Percentiles rank a stretch among this genome's conserved stretches.
Evolutionary conservation across 192 early-diverging fungal genomes (phyloP).

Genomic region (Helicostylum pulchrum): DNA sequence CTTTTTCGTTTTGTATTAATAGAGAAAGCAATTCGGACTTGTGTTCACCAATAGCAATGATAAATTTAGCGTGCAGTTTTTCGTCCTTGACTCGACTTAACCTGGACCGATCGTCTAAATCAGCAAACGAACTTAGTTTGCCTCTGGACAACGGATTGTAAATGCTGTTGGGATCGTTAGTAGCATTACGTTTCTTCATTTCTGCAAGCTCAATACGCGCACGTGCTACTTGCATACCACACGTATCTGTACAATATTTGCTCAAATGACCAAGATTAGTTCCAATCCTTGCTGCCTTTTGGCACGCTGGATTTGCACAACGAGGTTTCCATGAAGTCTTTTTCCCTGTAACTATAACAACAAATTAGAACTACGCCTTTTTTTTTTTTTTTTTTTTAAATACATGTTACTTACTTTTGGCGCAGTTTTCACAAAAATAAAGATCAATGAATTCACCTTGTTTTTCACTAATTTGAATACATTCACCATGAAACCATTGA

Average conservation of each 20-base stretch:
- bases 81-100: conserved; percentile 39
- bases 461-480: conserved; percentile 57
- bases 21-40: conserved; percentile 20
- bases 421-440: conserved; percentile 64
- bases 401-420: conserved; percentile 28
- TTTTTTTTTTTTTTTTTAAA: not conserved
- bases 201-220: conserved; percentile 40
- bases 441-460: conserved; percentile 54
- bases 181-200: conserved; percentile 14
- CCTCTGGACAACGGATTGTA: conserved; percentile 30
- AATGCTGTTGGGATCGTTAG: conserved; percentile 6
- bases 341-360: conserved; percentile 37
- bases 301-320: conserved; percentile 43
- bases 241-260: conserved; percentile 50
- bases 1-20: conserved; percentile 17
- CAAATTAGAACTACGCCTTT: not conserved
- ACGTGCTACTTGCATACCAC: conserved; percentile 45
- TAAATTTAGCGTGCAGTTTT: conserved; percentile 15
- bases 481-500: conserved; percentile 74
- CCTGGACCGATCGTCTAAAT: conserved; percentile 43
- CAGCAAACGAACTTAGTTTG: conserved; percentile 39
- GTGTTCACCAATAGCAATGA: conserved; percentile 5
- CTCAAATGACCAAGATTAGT: conserved; percentile 27
- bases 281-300: conserved; percentile 34
- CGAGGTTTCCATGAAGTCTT: conserved; percentile 42